A percentile compares a stretch with the other conserved stretches of the same genome.
These are phyloP conservation scores for Ophiosphaerella korrae DNA, from an alignment of 2,329 filamentous ascomycete genomes.

Conservation along the genomic window DNA sequence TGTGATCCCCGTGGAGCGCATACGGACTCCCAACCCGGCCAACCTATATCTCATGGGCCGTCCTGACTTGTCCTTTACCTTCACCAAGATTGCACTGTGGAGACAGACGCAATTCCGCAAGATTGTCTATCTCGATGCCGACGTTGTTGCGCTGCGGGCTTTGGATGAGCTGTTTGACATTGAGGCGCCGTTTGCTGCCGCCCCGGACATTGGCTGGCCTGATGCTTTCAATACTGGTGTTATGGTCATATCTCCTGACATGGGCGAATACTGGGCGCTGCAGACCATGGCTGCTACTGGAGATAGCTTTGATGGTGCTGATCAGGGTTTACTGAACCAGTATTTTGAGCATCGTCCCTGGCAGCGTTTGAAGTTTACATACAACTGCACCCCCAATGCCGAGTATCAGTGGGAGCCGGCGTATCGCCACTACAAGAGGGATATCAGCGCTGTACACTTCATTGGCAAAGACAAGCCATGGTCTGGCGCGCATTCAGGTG, in stretches of 20 bases:
- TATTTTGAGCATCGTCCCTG: conserved; percentile 79
- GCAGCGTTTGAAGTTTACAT: conserved; percentile 89
- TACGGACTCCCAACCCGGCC: conserved; percentile 75
- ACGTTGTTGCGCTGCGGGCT: conserved; percentile 86
- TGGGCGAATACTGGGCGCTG: conserved; percentile 86
- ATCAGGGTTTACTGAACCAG: conserved; percentile 94
- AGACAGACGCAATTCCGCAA: conserved; percentile 85
- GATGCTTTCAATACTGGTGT: conserved; percentile 98
- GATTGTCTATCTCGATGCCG: conserved; percentile 93
- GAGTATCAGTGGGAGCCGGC: conserved; percentile 98
- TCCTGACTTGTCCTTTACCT: conserved; percentile 85
- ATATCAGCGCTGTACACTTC: conserved; percentile 90
- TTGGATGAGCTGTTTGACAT: conserved; percentile 89
- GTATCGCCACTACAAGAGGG: conserved; percentile 88
- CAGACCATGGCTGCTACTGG: conserved; percentile 81
- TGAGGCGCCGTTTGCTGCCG: conserved; percentile 68
- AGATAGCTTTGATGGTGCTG: conserved; percentile 94
- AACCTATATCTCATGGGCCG: conserved; percentile 94
- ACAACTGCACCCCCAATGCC: conserved; percentile 95
- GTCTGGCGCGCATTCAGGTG: conserved; percentile 56
- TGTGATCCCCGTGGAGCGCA: conserved; percentile 80
- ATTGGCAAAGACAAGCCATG: conserved; percentile 93
- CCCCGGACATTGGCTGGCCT: conserved; percentile 96
- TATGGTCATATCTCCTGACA: conserved; percentile 85
- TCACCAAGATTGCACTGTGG: conserved; percentile 97